Evolutionary conservation across 1,139 yeast genomes (phyloP).

Genomic region (Candida freyschussii): DNA sequence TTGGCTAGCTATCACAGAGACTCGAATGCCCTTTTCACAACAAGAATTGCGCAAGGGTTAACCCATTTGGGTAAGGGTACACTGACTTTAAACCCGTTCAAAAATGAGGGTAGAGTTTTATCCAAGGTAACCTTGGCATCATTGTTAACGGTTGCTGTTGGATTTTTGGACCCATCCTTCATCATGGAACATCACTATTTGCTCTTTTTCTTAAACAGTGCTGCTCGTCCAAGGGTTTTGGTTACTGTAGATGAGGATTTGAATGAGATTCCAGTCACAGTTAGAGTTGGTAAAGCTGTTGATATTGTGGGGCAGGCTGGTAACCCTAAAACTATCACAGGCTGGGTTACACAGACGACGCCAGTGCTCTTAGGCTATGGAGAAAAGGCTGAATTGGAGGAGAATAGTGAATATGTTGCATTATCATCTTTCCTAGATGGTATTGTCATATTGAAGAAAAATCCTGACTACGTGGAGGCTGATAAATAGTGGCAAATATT

Average conservation of each 20-base stretch:
- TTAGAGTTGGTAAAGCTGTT: conserved; percentile 97
- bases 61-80: conserved; percentile 95
- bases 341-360: conserved; percentile 98
- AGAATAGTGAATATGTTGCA: conserved; percentile 83
- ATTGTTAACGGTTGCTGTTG: conserved; percentile 76
- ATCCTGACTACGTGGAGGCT: conserved; percentile 75
- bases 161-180: conserved; percentile 78
- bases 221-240: conserved; percentile 89
- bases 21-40: conserved; percentile 86
- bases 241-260: conserved; percentile 88
- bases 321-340: conserved; percentile 96
- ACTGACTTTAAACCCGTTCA: conserved; percentile 81
- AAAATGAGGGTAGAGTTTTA: conserved; percentile 80
- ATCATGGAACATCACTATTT: conserved; percentile 67
- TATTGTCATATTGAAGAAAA: conserved; percentile 84
- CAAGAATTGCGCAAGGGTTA: conserved; percentile 92
- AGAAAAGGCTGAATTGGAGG: conserved; percentile 93
- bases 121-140: conserved; percentile 91
- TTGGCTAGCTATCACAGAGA: conserved; percentile 92
- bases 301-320: conserved; percentile 99
- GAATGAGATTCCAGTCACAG: conserved; percentile 80
- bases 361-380: conserved; percentile 93
- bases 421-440: conserved; percentile 85
- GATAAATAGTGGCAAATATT: too few species aligned
- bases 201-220: conserved; percentile 81